A percentile compares a stretch with the other conserved stretches of the same genome.
Conservation (phyloP, 2,329 filamentous ascomycete genomes). For the Grosmannia huntii region DNA sequence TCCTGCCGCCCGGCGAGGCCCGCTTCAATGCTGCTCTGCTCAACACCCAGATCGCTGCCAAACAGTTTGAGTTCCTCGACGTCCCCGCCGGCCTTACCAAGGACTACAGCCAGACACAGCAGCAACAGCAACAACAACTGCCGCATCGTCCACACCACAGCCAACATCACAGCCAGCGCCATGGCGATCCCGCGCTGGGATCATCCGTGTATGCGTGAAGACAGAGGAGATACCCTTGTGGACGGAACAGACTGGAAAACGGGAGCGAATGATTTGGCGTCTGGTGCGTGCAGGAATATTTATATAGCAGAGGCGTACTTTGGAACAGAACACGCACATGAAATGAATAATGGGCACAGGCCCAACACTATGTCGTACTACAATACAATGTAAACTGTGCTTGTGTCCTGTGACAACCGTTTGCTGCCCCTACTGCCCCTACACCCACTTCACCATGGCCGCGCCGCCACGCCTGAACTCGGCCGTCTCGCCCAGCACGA, state of each 20-base stretch:
- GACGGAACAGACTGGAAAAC: background rate
- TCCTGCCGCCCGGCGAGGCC: conserved; percentile 81
- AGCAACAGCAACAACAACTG: background rate
- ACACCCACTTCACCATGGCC: conserved; percentile 49
- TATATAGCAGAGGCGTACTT: background rate
- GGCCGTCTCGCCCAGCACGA: conserved; percentile 44
- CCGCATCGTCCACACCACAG: background rate
- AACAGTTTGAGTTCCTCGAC: conserved; percentile 62
- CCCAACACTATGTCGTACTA: background rate
- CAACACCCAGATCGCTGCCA: conserved; percentile 77
- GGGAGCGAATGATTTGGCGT: background rate
- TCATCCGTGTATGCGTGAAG: conserved; percentile 4
- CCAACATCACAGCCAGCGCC: background rate
- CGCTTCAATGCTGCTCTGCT: conserved; percentile 82
- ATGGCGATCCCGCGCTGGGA: background rate
- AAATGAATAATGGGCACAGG: no score
- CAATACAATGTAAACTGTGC: background rate
- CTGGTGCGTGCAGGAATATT: background rate
- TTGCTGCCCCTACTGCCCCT: background rate
- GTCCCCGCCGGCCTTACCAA: conserved; percentile 28
- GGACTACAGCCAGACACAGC: conserved; percentile 7
- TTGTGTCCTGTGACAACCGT: no score
- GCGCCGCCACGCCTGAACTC: conserved; percentile 56
- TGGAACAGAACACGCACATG: background rate
- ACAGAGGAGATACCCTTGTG: no score